Evolutionary conservation across 345 rosid species (phyloP), one percentile per base, ranked within the genome.

Genomic region (Arabis hirsuta): DNA sequence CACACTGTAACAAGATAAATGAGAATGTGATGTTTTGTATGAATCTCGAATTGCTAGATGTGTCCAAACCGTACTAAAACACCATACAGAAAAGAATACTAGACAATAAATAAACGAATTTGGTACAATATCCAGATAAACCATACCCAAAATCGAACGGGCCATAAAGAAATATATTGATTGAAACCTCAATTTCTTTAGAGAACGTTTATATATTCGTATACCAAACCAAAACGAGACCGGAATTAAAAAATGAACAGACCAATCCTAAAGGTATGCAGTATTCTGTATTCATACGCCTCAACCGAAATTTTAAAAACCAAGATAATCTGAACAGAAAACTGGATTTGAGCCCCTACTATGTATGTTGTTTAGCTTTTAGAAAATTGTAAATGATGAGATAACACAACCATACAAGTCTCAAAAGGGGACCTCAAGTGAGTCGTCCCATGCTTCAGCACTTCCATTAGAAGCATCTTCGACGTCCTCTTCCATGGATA

Each of bases 401-500:
- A 0, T 12, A 26, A 43, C 12, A 81, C 16, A 16, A 16, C 88
- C 81, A 59, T 19, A 12, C 34, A 59, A 70, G 74, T 50, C 76
- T 93, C 86, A 93, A 74, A 93, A 93, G n/a, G 96, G 87, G 73
- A 96, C 96, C 75, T 93, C 98, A 59, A 93, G 96, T 53, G 98
- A 89, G 81, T 93, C 97, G 65, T 93, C 98, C 98, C 97, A 90
- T 55, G 90, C 96, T 77, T 93, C 97, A 51, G 94, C 92, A 81
- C 97, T 93, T 75, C 98, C 98, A 81, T 93, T 90, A 50, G 98
- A 93, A 56, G 87, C 96, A 85, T 90, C 98, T 79, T 93, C 98
- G 1, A 90, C 98, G 60, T 93, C 98, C 79, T 93, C 98, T 84
- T 93, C 98, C 98, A 93, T 90, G 12, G 98, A 93, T 45, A 93